These are phyloP conservation scores for Sungouiozyma intestinalis DNA, from an alignment of 805 yeast species.

Conservation along the genomic window DNA sequence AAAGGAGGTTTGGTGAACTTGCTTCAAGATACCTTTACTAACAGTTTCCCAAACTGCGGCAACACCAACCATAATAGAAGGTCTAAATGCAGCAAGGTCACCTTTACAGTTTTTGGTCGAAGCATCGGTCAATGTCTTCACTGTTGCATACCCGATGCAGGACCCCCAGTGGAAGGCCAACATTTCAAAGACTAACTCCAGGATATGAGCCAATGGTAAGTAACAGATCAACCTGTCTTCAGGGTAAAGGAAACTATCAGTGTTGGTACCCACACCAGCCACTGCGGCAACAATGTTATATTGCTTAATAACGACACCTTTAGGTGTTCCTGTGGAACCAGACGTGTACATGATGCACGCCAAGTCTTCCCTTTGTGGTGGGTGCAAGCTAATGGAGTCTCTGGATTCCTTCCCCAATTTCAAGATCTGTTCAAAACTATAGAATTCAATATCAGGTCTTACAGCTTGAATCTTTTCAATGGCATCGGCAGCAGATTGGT, in stretches of 20 bases:
- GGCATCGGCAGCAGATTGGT: slow-evolving; percentile 46
- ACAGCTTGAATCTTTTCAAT: slow-evolving; percentile 46
- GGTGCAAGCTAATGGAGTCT: slow-evolving; percentile 30
- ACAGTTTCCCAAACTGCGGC: slow-evolving; percentile 98
- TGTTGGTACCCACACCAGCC: slow-evolving; percentile 66
- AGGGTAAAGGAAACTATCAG: slow-evolving; percentile 42
- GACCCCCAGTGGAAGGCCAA: slow-evolving; percentile 82
- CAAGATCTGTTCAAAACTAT: slow-evolving; percentile 54
- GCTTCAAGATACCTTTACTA: slow-evolving; percentile 79
- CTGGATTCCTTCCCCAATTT: slow-evolving; percentile 49
- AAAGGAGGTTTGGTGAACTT: slow-evolving; percentile 56
- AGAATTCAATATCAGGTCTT: slow-evolving; percentile 69
- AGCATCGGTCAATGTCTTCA: slow-evolving; percentile 77
- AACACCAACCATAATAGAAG: slow-evolving; percentile 95
- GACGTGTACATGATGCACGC: slow-evolving; percentile 65
- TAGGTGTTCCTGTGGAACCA: slow-evolving; percentile 73
- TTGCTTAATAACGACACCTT: slow-evolving; percentile 63
- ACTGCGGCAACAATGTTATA: slow-evolving; percentile 68
- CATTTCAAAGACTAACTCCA: slow-evolving; percentile 84
- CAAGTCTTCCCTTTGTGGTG: slow-evolving; percentile 40
- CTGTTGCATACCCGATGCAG: slow-evolving; percentile 79
- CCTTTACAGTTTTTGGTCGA: slow-evolving; percentile 80
- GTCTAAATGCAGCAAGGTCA: slow-evolving; percentile 78
- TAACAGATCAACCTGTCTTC: slow-evolving; percentile 75
- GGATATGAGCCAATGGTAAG: slow-evolving; percentile 92